Evolutionary conservation across 148 eudicot species (phyloP).

Genomic region (Rhododendron ovatum): DNA sequence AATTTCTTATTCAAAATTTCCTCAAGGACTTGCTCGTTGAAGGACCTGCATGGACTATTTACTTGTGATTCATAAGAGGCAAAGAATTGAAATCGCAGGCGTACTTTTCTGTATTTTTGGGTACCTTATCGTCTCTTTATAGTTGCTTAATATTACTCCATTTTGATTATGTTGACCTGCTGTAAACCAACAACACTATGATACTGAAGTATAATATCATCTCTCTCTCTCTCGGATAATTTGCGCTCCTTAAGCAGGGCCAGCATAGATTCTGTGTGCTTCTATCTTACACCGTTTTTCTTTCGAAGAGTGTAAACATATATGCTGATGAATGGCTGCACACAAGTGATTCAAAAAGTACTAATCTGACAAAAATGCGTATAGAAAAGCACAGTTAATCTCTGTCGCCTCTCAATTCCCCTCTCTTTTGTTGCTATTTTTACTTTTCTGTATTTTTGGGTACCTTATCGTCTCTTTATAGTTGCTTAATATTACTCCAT

Average conservation of each 20-base stretch:
- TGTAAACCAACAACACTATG: background rate
- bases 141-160: background rate
- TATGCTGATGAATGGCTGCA: background rate
- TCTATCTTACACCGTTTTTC: background rate
- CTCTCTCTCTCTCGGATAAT: background rate
- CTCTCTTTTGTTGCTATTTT: background rate
- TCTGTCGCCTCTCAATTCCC: background rate
- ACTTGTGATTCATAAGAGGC: background rate
- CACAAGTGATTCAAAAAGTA: background rate
- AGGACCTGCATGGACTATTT: background rate
- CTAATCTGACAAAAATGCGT: background rate
- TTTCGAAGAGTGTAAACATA: background rate
- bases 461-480: background rate
- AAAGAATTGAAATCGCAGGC: slow-evolving; percentile 1
- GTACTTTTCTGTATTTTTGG: background rate
- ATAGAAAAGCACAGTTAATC: background rate
- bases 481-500: background rate
- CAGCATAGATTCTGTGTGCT: background rate
- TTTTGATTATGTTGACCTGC: background rate
- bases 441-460: too few species aligned
- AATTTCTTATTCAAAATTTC: background rate
- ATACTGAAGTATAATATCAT: background rate
- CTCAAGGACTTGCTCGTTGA: background rate
- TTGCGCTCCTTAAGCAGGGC: background rate
- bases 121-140: background rate